A percentile compares a stretch with the other conserved stretches of the same genome.
phyloP scores from a whole-genome alignment of 768 basidiomycete genomes.

The Macrocybe gigantea region DNA sequence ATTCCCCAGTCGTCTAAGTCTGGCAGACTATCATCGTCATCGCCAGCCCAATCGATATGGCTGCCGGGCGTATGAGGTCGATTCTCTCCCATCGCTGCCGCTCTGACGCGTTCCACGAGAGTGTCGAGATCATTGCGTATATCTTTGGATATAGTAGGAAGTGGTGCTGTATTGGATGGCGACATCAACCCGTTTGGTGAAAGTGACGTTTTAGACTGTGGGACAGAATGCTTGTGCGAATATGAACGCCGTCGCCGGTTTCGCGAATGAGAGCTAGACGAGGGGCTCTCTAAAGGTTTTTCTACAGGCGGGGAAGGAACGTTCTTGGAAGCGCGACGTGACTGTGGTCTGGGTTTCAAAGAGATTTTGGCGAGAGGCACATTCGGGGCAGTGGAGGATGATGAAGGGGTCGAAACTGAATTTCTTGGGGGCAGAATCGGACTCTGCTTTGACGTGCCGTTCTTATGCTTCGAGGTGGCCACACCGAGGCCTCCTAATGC shows the following conservation, averaged over 20 bases:
- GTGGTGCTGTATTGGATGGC: too few relatives aligned
- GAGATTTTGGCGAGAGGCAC: conserved; percentile 15
- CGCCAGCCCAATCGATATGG: conserved; percentile 87
- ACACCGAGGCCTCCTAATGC: conserved; percentile 14
- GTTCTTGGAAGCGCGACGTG: conserved; percentile 27
- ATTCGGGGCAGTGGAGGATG: conserved; percentile 14
- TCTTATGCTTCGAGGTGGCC: conserved; percentile 13
- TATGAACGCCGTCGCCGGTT: conserved; percentile 49
- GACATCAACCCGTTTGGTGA: too few relatives aligned
- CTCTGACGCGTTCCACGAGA: conserved; percentile 72
- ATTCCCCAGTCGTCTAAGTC: conserved; percentile 87
- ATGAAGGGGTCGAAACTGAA: conserved; percentile 7
- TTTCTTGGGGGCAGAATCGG: conserved; percentile 15
- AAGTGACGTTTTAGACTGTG: too few relatives aligned
- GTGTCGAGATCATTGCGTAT: conserved; percentile 59
- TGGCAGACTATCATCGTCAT: conserved; percentile 78
- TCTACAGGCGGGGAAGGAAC: conserved; percentile 13
- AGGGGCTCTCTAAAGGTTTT: not conserved
- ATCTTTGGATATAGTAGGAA: too few relatives aligned
- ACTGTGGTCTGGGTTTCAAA: conserved; percentile 22
- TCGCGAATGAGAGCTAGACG: conserved; percentile 31
- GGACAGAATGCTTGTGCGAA: conserved; percentile 19
- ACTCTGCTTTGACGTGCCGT: conserved; percentile 10
- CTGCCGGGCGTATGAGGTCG: conserved; percentile 68
- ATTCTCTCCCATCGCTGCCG: conserved; percentile 64